Percentiles rank a stretch among this genome's conserved stretches.
phyloP scores from a whole-genome alignment of 345 rosid genomes.

The Eucalyptus lansdowneana region DNA sequence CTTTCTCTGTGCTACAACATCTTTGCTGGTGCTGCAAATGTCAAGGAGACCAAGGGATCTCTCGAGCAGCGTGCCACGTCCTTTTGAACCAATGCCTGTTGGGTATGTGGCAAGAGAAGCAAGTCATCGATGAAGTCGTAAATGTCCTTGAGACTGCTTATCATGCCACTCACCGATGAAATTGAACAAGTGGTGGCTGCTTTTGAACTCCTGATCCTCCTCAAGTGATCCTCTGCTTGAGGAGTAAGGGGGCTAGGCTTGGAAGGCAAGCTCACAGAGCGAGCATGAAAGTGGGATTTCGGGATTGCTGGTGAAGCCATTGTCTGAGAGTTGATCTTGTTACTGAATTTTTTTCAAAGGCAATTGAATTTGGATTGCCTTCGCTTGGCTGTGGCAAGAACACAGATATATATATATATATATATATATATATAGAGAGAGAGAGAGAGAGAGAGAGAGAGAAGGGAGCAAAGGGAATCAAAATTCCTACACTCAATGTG shows the following conservation, averaged over 20 bases:
- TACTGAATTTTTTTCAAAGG: neutral
- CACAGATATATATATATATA: neutral
- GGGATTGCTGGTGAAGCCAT: neutral
- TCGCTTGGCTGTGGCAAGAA: neutral
- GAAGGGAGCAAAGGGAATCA: neutral
- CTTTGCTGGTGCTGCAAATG: slow-evolving; percentile 10
- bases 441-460: neutral
- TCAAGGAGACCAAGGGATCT: slow-evolving; percentile 26
- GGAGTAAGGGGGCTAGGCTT: slow-evolving; percentile 6
- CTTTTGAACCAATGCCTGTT: slow-evolving; percentile 8
- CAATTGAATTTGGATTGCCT: neutral
- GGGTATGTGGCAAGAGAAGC: slow-evolving; percentile 11
- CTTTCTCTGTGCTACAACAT: slow-evolving; percentile 14
- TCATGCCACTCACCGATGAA: neutral
- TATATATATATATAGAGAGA: too few relatives aligned
- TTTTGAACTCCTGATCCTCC: neutral
- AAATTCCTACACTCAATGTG: neutral
- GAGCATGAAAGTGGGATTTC: neutral
- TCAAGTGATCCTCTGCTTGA: slow-evolving; percentile 1
- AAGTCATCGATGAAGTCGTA: slow-evolving; percentile 11
- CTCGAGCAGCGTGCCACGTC: slow-evolving; percentile 8
- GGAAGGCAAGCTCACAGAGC: neutral
- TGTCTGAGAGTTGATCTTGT: neutral
- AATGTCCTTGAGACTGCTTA: slow-evolving; percentile 11
- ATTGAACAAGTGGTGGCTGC: slow-evolving; percentile 1